A percentile compares a stretch with the other conserved stretches of the same genome.
Evolutionary conservation across 208 protist genomes (phyloP).

Genomic region (Novymonas esmeraldas): DNA sequence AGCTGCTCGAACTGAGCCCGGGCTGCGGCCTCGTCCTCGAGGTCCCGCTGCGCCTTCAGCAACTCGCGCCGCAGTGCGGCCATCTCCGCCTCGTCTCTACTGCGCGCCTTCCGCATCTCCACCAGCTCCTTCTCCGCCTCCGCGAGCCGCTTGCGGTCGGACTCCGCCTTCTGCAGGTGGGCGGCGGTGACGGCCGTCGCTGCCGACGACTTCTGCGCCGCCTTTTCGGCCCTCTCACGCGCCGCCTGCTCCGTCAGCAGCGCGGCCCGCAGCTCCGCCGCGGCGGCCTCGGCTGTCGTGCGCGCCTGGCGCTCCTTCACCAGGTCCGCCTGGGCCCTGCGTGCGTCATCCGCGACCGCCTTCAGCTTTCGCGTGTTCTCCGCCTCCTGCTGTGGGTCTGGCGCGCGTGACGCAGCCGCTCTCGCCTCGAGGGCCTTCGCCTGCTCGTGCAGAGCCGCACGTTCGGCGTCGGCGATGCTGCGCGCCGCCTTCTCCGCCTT

Average conservation of each 20-base stretch:
- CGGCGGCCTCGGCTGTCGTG: slow-evolving; percentile 25
- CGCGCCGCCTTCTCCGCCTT: slow-evolving; percentile 25
- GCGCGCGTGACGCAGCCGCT: background rate
- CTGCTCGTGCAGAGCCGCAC: slow-evolving; percentile 18
- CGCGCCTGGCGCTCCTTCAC: slow-evolving; percentile 36
- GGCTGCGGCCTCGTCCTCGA: slow-evolving; percentile 35
- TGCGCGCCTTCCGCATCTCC: slow-evolving; percentile 33
- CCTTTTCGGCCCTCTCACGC: slow-evolving; percentile 43
- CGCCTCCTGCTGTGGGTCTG: slow-evolving; percentile 9
- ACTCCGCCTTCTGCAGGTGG: slow-evolving; percentile 18
- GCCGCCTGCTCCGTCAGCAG: slow-evolving; percentile 34
- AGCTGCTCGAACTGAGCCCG: slow-evolving; percentile 43
- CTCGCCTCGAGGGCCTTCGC: slow-evolving; percentile 11
- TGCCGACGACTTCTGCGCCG: slow-evolving; percentile 16
- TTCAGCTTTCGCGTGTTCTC: slow-evolving; percentile 30
- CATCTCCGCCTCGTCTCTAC: slow-evolving; percentile 31
- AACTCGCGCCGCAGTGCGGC: slow-evolving; percentile 32
- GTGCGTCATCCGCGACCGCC: slow-evolving; percentile 28
- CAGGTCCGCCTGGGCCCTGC: slow-evolving; percentile 32
- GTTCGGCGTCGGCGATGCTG: slow-evolving; percentile 10
- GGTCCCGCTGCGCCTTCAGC: slow-evolving; percentile 26
- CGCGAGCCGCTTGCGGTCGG: slow-evolving; percentile 25
- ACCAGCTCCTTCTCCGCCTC: slow-evolving; percentile 35
- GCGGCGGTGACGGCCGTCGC: background rate
- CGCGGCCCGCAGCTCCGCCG: slow-evolving; percentile 9